phyloP scores from a whole-genome alignment of 2,329 filamentous ascomycete species.

The Cladosporium sp. region DNA sequence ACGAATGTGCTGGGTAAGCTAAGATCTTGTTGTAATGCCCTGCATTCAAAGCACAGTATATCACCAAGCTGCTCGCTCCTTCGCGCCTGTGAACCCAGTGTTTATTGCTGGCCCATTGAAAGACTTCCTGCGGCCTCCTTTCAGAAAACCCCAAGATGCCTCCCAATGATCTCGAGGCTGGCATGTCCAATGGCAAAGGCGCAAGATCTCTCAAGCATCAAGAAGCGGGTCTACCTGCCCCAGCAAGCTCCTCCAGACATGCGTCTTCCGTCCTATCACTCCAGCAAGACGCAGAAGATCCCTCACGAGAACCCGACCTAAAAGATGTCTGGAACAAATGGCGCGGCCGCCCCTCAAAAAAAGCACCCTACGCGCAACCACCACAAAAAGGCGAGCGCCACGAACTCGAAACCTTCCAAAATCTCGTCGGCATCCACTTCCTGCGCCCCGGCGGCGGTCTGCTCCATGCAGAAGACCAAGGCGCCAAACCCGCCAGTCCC shows the following conservation, averaged over 20 bases:
- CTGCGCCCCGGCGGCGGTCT: constrained; percentile 11
- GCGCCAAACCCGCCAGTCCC: constrained; percentile 13
- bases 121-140: too few species aligned
- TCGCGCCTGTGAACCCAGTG: not conserved
- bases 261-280: not conserved
- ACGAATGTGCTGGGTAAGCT: not conserved
- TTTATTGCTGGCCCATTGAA: not conserved
- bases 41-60: not conserved
- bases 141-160: not conserved
- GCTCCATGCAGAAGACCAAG: constrained; percentile 1
- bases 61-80: not conserved
- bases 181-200: not conserved
- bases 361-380: not conserved
- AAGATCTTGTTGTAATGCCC: not conserved
- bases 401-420: constrained; percentile 14
- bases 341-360: not conserved
- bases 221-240: not conserved
- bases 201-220: not conserved
- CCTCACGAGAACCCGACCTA: not conserved
- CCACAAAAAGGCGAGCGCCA: constrained; percentile 2
- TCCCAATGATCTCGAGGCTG: not conserved
- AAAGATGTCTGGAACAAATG: constrained; percentile 15
- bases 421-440: constrained; percentile 18
- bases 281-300: not conserved
- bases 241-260: not conserved